phyloP scores from a whole-genome alignment of 768 basidiomycete genomes.

The Vararia minispora region DNA sequence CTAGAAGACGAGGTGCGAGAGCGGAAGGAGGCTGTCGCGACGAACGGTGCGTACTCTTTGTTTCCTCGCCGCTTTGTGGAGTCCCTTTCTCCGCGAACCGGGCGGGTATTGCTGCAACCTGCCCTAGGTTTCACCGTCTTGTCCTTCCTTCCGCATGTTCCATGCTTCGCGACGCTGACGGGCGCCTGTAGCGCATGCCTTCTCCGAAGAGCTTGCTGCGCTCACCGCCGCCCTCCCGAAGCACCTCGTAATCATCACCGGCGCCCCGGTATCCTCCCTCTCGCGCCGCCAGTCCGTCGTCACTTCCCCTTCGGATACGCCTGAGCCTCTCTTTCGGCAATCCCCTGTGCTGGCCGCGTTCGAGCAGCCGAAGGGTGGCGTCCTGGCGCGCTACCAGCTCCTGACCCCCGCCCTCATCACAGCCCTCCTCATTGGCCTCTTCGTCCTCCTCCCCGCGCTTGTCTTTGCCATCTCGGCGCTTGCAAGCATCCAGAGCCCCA shows the following conservation, averaged over 20 bases:
- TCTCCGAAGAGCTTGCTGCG: conserved; percentile 37
- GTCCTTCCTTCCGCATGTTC: no score
- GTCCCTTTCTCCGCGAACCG: neutral
- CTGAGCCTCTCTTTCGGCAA: conserved; percentile 1
- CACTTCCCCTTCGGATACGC: conserved; percentile 19
- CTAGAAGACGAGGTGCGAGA: conserved; percentile 29
- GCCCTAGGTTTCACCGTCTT: no score
- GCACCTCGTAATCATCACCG: conserved; percentile 58
- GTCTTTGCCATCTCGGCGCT: conserved; percentile 55
- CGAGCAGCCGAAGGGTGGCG: conserved; percentile 32
- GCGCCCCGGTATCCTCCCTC: conserved; percentile 29
- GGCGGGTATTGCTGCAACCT: no score
- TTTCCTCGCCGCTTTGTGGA: neutral
- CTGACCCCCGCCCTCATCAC: conserved; percentile 68
- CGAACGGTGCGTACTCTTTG: conserved; percentile 36
- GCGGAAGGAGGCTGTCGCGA: conserved; percentile 36
- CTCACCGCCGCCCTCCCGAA: conserved; percentile 41
- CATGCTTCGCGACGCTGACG: no score
- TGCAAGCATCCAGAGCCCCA: conserved; percentile 62
- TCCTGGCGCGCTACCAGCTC: conserved; percentile 65
- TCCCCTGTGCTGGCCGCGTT: conserved; percentile 7
- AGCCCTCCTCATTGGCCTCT: conserved; percentile 49
- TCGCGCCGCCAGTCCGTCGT: conserved; percentile 30
- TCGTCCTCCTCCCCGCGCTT: conserved; percentile 56
- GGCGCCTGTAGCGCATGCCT: conserved; percentile 33